Conservation (phyloP, 495 filamentous ascomycete species). For the Hyaloscypha finlandica region DNA sequence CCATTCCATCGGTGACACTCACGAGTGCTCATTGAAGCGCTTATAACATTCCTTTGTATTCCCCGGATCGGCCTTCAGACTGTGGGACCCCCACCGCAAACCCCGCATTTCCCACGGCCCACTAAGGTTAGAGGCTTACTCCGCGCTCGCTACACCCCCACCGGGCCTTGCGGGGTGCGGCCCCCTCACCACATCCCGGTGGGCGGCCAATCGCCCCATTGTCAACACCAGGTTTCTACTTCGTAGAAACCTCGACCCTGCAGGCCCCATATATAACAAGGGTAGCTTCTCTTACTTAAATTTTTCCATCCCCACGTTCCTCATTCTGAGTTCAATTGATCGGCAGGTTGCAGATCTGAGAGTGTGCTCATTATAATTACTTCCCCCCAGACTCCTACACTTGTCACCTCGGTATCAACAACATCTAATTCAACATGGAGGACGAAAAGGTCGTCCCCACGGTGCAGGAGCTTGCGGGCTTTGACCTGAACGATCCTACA, state of each 20-base stretch:
- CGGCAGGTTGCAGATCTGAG: neutral
- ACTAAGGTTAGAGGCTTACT: too few species aligned
- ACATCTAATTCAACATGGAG: slow-evolving; percentile 7
- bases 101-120: neutral
- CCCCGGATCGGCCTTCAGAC: neutral
- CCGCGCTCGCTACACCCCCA: neutral
- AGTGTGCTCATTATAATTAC: neutral
- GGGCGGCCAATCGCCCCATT: neutral
- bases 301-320: neutral
- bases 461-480: slow-evolving; percentile 30
- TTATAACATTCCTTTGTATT: neutral
- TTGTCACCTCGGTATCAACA: neutral
- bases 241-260: neutral
- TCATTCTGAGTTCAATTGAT: neutral
- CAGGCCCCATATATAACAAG: neutral
- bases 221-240: neutral
- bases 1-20: neutral
- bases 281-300: neutral
- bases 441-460: slow-evolving; percentile 28
- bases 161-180: neutral
- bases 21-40: neutral
- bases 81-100: neutral
- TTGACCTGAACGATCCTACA: slow-evolving; percentile 30
- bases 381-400: neutral
- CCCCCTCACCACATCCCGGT: neutral